phyloP scores from a whole-genome alignment of 2,329 filamentous ascomycete genomes.

The Fusarium nisikadoi region DNA sequence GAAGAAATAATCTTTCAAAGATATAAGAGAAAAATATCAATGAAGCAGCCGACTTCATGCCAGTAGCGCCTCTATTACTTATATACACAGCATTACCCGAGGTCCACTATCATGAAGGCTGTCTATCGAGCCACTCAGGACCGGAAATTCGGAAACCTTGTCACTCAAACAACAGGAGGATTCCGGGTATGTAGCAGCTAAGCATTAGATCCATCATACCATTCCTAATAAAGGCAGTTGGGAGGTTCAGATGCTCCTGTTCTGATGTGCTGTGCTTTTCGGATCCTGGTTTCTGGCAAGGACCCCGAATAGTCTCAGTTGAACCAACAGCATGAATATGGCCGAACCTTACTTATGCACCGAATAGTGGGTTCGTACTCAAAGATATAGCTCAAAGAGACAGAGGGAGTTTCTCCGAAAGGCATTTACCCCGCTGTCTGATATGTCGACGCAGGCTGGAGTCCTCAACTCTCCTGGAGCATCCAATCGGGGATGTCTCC shows the following conservation, averaged over 20 bases:
- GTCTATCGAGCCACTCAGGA: not conserved
- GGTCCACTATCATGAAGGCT: not conserved
- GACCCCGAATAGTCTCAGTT: slow-evolving; percentile 4
- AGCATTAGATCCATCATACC: slow-evolving; percentile 7
- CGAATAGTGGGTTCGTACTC: not conserved
- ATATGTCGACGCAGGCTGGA: slow-evolving; percentile 5
- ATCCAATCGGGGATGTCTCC: slow-evolving; percentile 17
- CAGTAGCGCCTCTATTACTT: not conserved
- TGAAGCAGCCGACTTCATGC: not conserved
- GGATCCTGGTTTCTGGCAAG: not conserved
- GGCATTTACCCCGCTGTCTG: not conserved
- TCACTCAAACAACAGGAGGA: not conserved
- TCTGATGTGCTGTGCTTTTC: not conserved
- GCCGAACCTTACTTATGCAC: slow-evolving; percentile 15
- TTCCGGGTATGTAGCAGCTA: slow-evolving; percentile 3
- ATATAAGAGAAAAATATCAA: not conserved
- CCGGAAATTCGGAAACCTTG: not conserved
- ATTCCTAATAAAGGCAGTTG: slow-evolving; percentile 3
- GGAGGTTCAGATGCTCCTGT: not conserved
- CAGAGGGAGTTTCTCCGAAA: not conserved
- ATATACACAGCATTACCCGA: not conserved
- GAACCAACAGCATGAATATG: slow-evolving; percentile 9
- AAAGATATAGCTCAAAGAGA: not conserved
- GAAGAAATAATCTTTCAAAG: not conserved
- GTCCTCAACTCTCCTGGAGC: not conserved